Base-by-base conservation (phyloP, 768 basidiomycete species). In the Pisolithus albus region DNA sequence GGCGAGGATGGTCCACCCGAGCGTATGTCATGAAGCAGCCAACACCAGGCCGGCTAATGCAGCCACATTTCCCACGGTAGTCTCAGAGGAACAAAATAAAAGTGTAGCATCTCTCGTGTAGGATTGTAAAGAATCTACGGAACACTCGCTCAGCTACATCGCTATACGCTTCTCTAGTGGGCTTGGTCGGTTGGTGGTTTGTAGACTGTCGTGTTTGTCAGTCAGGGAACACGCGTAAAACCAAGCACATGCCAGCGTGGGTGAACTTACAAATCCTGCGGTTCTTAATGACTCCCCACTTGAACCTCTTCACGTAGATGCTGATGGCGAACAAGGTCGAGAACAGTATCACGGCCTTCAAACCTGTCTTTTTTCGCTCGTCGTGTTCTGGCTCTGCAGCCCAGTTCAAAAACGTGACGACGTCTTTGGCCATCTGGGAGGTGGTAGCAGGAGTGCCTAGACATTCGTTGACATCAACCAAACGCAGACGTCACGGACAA, bases 351-450 rank as follows among this genome's bases (percentile, higher is more conserved):
- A 94, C 83, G 19, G 92, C 94, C 74, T 97, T 94, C 69, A 98
- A 75, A 58, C 96, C 95, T 65, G 86, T 85, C 80, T 92, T 93
- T 79, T 99, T 98, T 68, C 96, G 80, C 67, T 94, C 88, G 64
- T 99, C 96, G 62, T 94, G 89, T 69, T 99, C 96, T 28, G 96
- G 96, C 69, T 99, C 96, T 52, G 96, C 82, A 16, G 95, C 91
- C 94, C 94, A 98, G 73, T 83, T 83, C 46, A 98, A 73, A 86
- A 98, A 97, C 2, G 88, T 91, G 43, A 82, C 81, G 49, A 99
- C 93, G 64, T 99, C 96, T 79, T 98, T 99, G 60, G 96, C 95
- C 95, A 99, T 94, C 70, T 99, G 96, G 5, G 92, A 89, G 6
- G 92, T 86, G 45, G 96, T 99, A 11, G 95, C 91, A 13, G 96